These are phyloP conservation scores for Alternaria sp. DNA, from an alignment of 2,329 filamentous ascomycete species.

Conservation along the genomic window DNA sequence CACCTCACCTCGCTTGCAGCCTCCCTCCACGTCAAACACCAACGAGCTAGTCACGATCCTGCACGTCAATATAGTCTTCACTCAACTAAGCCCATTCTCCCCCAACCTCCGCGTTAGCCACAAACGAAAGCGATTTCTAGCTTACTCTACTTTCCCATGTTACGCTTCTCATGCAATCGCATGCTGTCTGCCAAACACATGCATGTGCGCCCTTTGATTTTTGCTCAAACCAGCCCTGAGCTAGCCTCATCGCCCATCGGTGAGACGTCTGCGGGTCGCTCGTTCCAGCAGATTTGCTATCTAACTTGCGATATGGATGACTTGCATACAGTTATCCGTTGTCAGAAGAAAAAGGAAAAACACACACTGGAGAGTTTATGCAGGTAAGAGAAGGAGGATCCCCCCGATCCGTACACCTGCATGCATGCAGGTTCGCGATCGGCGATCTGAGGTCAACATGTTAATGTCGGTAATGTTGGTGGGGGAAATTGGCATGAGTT, in stretches of 20 bases:
- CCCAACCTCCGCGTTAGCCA: background rate
- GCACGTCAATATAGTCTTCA: background rate
- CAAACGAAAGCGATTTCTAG: background rate
- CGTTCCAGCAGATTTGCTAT: background rate
- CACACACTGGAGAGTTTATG: too few species aligned
- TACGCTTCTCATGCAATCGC: background rate
- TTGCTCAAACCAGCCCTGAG: background rate
- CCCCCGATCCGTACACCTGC: background rate
- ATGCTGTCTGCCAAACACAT: background rate
- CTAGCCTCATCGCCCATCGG: background rate
- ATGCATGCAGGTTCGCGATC: constrained; percentile 1
- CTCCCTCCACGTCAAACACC: background rate
- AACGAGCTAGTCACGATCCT: background rate
- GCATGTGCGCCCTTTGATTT: background rate
- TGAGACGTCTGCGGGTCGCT: background rate
- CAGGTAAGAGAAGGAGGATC: background rate
- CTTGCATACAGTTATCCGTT: background rate
- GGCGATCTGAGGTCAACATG: background rate
- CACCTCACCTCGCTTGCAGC: background rate
- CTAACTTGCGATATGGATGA: background rate
- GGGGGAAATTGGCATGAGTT: background rate
- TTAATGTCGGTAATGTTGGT: background rate
- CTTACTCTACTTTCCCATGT: background rate
- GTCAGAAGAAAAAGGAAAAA: background rate
- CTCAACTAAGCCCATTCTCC: background rate